These are phyloP conservation scores for Hygrocybe punicea DNA, from an alignment of 768 basidiomycete species.

Conservation along the genomic window DNA sequence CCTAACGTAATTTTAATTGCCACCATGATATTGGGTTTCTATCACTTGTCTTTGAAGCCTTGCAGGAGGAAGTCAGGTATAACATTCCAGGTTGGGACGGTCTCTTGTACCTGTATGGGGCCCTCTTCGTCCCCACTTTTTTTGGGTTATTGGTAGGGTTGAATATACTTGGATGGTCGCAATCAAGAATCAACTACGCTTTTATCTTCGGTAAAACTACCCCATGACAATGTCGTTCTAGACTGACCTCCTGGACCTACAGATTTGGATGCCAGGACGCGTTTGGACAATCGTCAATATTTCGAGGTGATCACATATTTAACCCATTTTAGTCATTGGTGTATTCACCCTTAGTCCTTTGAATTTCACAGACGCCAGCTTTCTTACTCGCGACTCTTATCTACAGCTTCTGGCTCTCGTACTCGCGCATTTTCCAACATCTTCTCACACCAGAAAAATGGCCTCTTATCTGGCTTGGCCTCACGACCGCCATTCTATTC, in stretches of 20 bases:
- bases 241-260: conserved; percentile 1
- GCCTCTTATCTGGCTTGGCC: conserved; percentile 78
- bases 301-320: conserved; percentile 39
- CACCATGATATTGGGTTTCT: not conserved
- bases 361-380: conserved; percentile 60
- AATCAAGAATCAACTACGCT: conserved; percentile 79
- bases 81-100: conserved; percentile 66
- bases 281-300: conserved; percentile 77
- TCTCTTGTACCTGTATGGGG: conserved; percentile 77
- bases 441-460: conserved; percentile 56
- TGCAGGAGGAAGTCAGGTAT: conserved; percentile 48
- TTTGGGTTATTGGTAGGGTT: conserved; percentile 75
- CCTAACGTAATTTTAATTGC: not conserved
- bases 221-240: conserved; percentile 14
- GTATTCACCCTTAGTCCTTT: conserved; percentile 5
- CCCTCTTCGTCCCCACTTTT: conserved; percentile 68
- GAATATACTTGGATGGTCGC: conserved; percentile 79
- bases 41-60: conserved; percentile 45
- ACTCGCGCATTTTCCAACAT: conserved; percentile 54
- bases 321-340: not conserved
- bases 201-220: conserved; percentile 77
- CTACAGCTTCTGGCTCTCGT: conserved; percentile 84
- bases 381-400: conserved; percentile 68
- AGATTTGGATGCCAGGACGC: conserved; percentile 70
- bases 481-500: conserved; percentile 56